phyloP scores from a whole-genome alignment of 768 basidiomycete species.

The Podaxis sp. region DNA sequence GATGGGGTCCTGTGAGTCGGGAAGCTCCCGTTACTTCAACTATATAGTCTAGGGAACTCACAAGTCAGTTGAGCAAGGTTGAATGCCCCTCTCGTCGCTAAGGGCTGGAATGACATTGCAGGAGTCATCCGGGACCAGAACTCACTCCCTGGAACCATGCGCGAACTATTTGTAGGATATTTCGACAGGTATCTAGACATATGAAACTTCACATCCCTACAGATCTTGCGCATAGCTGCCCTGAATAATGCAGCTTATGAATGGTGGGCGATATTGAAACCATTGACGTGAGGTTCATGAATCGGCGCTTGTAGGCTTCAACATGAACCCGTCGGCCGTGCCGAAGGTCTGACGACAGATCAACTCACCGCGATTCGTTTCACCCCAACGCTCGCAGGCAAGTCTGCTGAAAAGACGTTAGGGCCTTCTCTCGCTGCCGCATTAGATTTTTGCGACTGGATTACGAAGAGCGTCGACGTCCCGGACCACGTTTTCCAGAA shows the following conservation, averaged over 20 bases:
- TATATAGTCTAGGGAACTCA: neutral
- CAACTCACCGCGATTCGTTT: conserved; percentile 60
- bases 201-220: neutral
- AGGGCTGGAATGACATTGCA: conserved; percentile 49
- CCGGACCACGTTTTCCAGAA: conserved; percentile 20
- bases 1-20: conserved; percentile 36
- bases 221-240: conserved; percentile 54
- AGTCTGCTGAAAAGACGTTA: conserved; percentile 33
- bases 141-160: conserved; percentile 44
- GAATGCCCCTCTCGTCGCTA: conserved; percentile 39
- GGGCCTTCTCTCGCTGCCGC: conserved; percentile 51
- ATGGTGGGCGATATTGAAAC: conserved; percentile 25
- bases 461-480: conserved; percentile 31
- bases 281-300: neutral
- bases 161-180: conserved; percentile 48
- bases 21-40: neutral
- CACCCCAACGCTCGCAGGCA: conserved; percentile 35
- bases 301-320: conserved; percentile 36
- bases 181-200: neutral
- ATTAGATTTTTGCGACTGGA: conserved; percentile 56
- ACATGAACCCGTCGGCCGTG: conserved; percentile 51
- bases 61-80: neutral
- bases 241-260: conserved; percentile 51
- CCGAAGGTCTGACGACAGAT: conserved; percentile 49
- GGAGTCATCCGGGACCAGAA: conserved; percentile 50